These are phyloP conservation scores for Macrolepiota fuliginosa DNA, from an alignment of 768 basidiomycete genomes.

Conservation along the genomic window DNA sequence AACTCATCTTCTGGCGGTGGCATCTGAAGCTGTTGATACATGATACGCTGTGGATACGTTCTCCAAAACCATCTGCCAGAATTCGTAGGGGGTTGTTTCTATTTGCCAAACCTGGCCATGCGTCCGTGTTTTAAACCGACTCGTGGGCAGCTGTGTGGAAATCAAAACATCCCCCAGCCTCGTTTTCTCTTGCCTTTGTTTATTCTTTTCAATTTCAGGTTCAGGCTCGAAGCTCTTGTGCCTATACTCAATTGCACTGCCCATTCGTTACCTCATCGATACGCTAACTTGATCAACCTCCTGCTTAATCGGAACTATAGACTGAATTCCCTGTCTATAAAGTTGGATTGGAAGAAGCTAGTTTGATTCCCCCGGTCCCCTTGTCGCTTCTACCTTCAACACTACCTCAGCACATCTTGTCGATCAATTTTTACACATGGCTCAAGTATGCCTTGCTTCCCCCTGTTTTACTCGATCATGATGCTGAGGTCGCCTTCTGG, in stretches of 20 bases:
- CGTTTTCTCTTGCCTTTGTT: background rate
- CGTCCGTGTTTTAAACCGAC: background rate
- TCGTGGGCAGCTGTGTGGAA: background rate
- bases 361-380: background rate
- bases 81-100: too few species aligned
- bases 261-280: too few species aligned
- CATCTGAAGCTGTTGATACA: too few species aligned
- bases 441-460: background rate
- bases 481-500: background rate
- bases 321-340: too few species aligned
- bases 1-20: too few species aligned
- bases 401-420: too few species aligned
- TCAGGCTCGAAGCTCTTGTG: background rate
- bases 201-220: too few species aligned
- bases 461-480: background rate
- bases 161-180: background rate
- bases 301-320: too few species aligned
- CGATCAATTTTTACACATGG: background rate
- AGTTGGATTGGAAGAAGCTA: too few species aligned
- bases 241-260: background rate
- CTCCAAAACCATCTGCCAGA: too few species aligned
- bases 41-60: too few species aligned
- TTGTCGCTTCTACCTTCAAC: background rate
- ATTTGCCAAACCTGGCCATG: background rate
- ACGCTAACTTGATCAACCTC: too few species aligned